Evolutionary conservation across 2,329 filamentous ascomycete genomes (phyloP).

Genomic region (Fusarium sp.): DNA sequence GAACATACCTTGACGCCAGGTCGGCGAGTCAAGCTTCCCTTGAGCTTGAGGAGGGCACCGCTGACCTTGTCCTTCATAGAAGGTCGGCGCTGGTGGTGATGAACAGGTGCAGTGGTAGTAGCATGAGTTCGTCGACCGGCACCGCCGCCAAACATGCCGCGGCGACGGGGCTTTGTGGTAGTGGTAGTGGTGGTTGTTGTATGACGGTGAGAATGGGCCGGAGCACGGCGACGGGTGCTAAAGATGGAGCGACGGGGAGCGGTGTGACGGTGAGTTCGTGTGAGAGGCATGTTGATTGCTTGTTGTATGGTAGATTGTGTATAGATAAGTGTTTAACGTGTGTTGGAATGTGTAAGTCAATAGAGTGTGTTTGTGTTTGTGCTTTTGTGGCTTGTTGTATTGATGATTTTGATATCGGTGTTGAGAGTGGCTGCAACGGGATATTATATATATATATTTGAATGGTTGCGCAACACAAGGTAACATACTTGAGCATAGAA

Average conservation of each 20-base stretch:
- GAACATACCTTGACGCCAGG: conserved; percentile 75
- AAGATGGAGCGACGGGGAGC: conserved; percentile 47
- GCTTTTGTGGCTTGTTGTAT: conserved; percentile 6
- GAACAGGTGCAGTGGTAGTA: conserved; percentile 51
- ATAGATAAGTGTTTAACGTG: background rate
- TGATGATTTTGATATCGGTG: conserved; percentile 1
- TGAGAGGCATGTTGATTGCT: conserved; percentile 49
- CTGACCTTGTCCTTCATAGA: conserved; percentile 81
- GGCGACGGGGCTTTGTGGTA: conserved; percentile 55
- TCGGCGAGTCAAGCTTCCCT: conserved; percentile 74
- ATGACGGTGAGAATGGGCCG: conserved; percentile 41
- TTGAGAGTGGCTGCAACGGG: background rate
- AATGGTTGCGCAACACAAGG: background rate
- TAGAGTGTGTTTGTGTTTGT: conserved; percentile 25
- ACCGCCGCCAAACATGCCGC: conserved; percentile 56
- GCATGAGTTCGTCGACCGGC: conserved; percentile 53
- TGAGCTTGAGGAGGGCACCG: conserved; percentile 79
- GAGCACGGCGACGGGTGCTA: conserved; percentile 41
- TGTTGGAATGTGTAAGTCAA: background rate
- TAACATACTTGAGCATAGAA: background rate
- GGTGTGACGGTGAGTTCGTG: conserved; percentile 40
- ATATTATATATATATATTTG: conserved; percentile 34
- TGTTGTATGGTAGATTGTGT: background rate
- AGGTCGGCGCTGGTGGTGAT: conserved; percentile 75
- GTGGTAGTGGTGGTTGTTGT: conserved; percentile 54